These are phyloP conservation scores for Plasmopara viticola DNA, from an alignment of 352 stramenopile genomes.

Conservation along the genomic window DNA sequence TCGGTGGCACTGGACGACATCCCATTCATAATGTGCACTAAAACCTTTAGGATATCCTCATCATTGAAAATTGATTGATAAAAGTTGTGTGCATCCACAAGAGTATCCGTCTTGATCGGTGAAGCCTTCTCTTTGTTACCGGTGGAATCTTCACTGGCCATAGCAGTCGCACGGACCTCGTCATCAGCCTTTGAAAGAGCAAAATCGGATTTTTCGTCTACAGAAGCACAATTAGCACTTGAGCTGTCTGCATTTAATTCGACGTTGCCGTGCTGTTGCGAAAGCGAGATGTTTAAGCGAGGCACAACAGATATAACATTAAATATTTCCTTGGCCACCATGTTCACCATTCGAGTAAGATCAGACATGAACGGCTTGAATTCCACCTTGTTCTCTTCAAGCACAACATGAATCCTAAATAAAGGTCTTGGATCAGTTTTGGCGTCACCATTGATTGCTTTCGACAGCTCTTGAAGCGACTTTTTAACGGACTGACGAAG, in stretches of 20 bases:
- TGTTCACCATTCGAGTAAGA: slow-evolving; percentile 93
- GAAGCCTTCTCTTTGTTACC: slow-evolving; percentile 19
- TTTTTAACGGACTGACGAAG: slow-evolving; percentile 91
- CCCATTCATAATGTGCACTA: slow-evolving; percentile 95
- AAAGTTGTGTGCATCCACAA: slow-evolving; percentile 55
- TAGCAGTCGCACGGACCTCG: slow-evolving; percentile 22
- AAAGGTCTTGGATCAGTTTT: slow-evolving; percentile 89
- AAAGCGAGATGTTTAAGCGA: slow-evolving; percentile 61
- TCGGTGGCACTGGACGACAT: slow-evolving; percentile 91
- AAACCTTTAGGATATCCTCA: slow-evolving; percentile 92
- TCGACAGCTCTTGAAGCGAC: slow-evolving; percentile 91
- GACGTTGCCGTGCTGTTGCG: slow-evolving; percentile 15
- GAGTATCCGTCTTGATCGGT: slow-evolving; percentile 10
- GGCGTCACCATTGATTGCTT: slow-evolving; percentile 91
- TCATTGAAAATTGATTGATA: slow-evolving; percentile 95
- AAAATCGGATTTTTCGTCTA: slow-evolving; percentile 13
- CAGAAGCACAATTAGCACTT: neutral
- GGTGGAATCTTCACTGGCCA: slow-evolving; percentile 7
- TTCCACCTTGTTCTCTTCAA: slow-evolving; percentile 91
- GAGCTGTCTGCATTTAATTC: slow-evolving; percentile 17
- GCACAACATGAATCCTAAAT: slow-evolving; percentile 90
- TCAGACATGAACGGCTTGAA: slow-evolving; percentile 93
- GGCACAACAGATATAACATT: slow-evolving; percentile 89
- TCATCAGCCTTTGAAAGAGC: slow-evolving; percentile 7
- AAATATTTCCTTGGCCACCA: slow-evolving; percentile 93